Evolutionary conservation across 371 early-diverging fungal genomes (phyloP), one percentile per base, ranked within the genome.

Genomic region (Dichotomocladium elegans): DNA sequence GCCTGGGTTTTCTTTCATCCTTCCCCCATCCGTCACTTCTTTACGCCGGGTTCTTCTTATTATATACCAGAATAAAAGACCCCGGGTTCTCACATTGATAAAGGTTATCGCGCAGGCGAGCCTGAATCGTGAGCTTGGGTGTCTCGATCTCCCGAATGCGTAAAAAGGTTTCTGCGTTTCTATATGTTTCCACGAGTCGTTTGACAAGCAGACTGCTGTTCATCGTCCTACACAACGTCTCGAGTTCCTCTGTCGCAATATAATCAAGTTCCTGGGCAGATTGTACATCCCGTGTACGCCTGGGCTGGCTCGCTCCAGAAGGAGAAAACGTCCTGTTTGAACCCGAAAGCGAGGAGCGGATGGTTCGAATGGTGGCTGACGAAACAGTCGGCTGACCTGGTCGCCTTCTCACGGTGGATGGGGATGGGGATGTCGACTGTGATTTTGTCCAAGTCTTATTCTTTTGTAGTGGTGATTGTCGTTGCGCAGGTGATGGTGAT

Each of bases 121-220:
- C 44, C 28, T 70, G 63, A 28, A 70, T 51, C 7, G 50, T 49
- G 4, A 64, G 44, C 17, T 34, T 41, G 0, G 47, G 14, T 33
- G 68, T 65, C 52, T 72, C 73, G 27, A 68, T 68, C 12, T 72
- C 68, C 37, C 66, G 57, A 22, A 72, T 72, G 17, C 56, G 46
- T 26, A 56, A 17, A 35, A 53, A 72, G 1, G 68, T 59, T 34
- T 72, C 68, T 22, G 49, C 33, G 31, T 52, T 72, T 31, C 63
- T 72, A 24, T 72, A 72, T 1, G 65, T 65, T 33, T 51, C 30
- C 12, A 68, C 50, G 7, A 72, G 49, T 14, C 62, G 46, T n/a
- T 19, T 24, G 3, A 67, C 46, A 1, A 72, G 48, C 6, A 26
- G 28, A 11, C 29, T 17, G n/a, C 61, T 53, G 28, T 72, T 53